These are phyloP conservation scores for Tetracentron sinense DNA, from an alignment of 164 flowering plant species.

Conservation along the genomic window DNA sequence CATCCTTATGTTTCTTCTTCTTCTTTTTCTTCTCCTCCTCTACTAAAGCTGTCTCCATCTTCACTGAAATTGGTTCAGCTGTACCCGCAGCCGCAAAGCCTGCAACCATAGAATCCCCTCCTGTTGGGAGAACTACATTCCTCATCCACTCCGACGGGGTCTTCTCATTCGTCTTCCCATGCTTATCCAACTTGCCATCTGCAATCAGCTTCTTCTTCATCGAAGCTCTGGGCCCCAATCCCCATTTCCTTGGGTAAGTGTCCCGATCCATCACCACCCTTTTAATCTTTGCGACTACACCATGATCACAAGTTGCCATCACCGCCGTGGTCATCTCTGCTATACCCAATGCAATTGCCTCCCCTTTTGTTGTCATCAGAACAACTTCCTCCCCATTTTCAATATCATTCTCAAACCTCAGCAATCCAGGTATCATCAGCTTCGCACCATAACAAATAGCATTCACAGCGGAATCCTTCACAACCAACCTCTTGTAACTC, in stretches of 20 bases:
- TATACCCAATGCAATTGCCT: slow-evolving; percentile 74
- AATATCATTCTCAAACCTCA: slow-evolving; percentile 77
- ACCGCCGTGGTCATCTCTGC: slow-evolving; percentile 87
- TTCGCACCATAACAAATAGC: slow-evolving; percentile 85
- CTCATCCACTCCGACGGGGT: slow-evolving; percentile 70
- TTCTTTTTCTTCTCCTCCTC: slow-evolving; percentile 36
- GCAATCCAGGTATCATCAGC: slow-evolving; percentile 74
- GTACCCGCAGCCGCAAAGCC: slow-evolving; percentile 46
- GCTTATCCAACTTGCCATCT: slow-evolving; percentile 65
- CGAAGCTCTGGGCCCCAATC: slow-evolving; percentile 73
- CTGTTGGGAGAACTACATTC: slow-evolving; percentile 60
- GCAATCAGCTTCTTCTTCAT: slow-evolving; percentile 73
- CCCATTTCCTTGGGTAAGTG: slow-evolving; percentile 83
- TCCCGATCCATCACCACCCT: slow-evolving; percentile 88
- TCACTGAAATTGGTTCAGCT: slow-evolving; percentile 13
- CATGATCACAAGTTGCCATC: slow-evolving; percentile 84
- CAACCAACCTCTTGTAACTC: slow-evolving; percentile 75
- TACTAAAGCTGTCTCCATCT: slow-evolving; percentile 7
- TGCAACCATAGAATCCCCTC: slow-evolving; percentile 64
- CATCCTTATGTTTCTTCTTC: too few species aligned
- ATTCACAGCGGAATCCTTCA: slow-evolving; percentile 83
- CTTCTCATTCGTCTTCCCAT: slow-evolving; percentile 68
- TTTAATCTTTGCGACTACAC: slow-evolving; percentile 76
- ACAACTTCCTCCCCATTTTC: slow-evolving; percentile 74
- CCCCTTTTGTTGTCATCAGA: slow-evolving; percentile 78